Base-by-base conservation (phyloP, 805 yeast species). In the Babjeviella inositovora region DNA sequence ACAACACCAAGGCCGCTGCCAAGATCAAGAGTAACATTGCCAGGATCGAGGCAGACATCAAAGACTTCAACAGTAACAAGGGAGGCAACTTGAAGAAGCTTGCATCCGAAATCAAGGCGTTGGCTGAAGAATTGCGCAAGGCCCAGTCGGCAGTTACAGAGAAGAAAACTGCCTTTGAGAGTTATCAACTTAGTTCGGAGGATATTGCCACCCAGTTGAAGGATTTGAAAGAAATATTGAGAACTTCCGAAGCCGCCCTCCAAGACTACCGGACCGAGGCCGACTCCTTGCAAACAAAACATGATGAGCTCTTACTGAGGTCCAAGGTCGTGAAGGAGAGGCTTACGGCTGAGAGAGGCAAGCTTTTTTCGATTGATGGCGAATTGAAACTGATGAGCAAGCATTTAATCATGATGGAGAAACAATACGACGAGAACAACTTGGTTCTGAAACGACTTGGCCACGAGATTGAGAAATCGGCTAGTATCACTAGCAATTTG, bases 41-140 rank as follows among this genome's bases (percentile, higher is more conserved):
- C 3, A 40, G 41, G 6, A 70, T 79, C 25, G 79, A 77, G 38
- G 62, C 53, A 10, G 97, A 90, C 42, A 79, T 84, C 53, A 56
- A 61, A 24, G 97, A 90, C 36, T 87, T 84, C 41, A 68, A 64
- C 28, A 53, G 52, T 20, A 76, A 92, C 42, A 85, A 84, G 34
- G 81, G 85, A 1, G 63, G 74, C 1, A 92, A 87, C 43, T 54
- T 92, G 28, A 67, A 66, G 23, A 68, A 76, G 35, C 49, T 77
- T 19, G 61, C 66, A 32, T 30, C 37, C 5, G 82, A 76, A 29
- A 56, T 75, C 13, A 29, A 28, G n/a, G 21, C 29, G 15, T 34
- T 55, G 22, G 41, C 44, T 25, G 37, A 40, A 7, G 32, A 37
- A 6, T 42, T 75, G 4, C 37, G 51, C 0, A 23, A 35, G 3